Evolutionary conservation across 352 stramenopile genomes (phyloP).

Genomic region (Phytophthora meadii): DNA sequence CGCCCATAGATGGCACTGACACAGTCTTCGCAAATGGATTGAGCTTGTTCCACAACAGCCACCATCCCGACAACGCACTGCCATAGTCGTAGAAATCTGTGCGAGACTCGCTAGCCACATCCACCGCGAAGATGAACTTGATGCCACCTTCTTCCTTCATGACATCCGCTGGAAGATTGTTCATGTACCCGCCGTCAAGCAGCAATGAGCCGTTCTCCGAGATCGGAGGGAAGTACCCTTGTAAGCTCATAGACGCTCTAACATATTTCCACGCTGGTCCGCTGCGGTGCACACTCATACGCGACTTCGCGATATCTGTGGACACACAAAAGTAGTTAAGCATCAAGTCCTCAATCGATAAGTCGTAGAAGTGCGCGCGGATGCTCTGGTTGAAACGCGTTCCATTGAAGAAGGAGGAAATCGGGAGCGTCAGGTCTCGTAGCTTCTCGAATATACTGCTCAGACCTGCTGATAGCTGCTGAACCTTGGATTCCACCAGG

Average conservation of each 20-base stretch:
- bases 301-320: conserved; percentile 91
- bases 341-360: conserved; percentile 91
- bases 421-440: conserved; percentile 87
- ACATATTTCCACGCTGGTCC: conserved; percentile 92
- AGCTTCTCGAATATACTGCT: conserved; percentile 83
- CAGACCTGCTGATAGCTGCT: conserved; percentile 62
- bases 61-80: conserved; percentile 86
- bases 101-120: conserved; percentile 85
- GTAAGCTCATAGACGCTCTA: conserved; percentile 92
- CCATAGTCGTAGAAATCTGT: conserved; percentile 86
- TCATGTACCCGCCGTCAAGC: conserved; percentile 93
- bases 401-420: conserved; percentile 91
- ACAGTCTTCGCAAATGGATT: conserved; percentile 91
- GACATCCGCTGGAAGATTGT: conserved; percentile 93
- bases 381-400: conserved; percentile 85
- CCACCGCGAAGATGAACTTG: conserved; percentile 90
- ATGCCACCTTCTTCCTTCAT: conserved; percentile 91
- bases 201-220: conserved; percentile 89
- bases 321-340: conserved; percentile 94
- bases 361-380: conserved; percentile 72
- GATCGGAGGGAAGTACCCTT: conserved; percentile 92
- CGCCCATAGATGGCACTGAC: conserved; percentile 92
- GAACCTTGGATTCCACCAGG: conserved; percentile 65
- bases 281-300: conserved; percentile 88
- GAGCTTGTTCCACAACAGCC: conserved; percentile 91